These are phyloP conservation scores for Solanum dulcamara DNA, from an alignment of 257 asterid species.

Conservation along the genomic window DNA sequence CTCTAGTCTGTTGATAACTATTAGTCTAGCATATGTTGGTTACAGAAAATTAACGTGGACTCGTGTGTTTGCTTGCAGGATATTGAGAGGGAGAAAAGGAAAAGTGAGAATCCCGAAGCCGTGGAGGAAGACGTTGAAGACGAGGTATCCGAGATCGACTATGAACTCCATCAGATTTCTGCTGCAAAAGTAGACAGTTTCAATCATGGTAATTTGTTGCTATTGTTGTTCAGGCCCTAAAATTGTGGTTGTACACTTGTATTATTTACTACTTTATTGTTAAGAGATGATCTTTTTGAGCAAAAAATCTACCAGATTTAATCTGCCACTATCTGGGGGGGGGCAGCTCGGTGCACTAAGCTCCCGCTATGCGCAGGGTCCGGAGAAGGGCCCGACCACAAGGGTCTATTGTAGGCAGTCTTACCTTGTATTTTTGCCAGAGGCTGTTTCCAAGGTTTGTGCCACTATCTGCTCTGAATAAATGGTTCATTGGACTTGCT, in stretches of 20 bases:
- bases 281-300: not conserved
- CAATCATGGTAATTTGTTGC: not conserved
- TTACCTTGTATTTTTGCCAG: too few relatives aligned
- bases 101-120: constrained; percentile 40
- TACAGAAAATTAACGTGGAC: not conserved
- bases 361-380: too few relatives aligned
- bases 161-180: not conserved
- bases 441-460: too few relatives aligned
- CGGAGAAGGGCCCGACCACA: too few relatives aligned
- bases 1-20: not conserved
- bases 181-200: not conserved
- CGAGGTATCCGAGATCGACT: constrained; percentile 44
- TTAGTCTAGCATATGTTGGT: not conserved
- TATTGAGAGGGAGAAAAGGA: constrained; percentile 44
- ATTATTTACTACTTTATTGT: not conserved
- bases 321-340: not conserved
- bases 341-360: too few relatives aligned
- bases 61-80: constrained; percentile 30
- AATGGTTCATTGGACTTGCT: not conserved
- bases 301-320: not conserved
- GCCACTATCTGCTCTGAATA: not conserved
- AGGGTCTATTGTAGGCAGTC: too few relatives aligned
- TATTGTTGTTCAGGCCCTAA: not conserved
- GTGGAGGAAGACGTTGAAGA: constrained; percentile 60
- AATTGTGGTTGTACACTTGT: not conserved